Evolutionary conservation across 352 stramenopile genomes (phyloP).

Genomic region (Blastocystis sp.): DNA sequence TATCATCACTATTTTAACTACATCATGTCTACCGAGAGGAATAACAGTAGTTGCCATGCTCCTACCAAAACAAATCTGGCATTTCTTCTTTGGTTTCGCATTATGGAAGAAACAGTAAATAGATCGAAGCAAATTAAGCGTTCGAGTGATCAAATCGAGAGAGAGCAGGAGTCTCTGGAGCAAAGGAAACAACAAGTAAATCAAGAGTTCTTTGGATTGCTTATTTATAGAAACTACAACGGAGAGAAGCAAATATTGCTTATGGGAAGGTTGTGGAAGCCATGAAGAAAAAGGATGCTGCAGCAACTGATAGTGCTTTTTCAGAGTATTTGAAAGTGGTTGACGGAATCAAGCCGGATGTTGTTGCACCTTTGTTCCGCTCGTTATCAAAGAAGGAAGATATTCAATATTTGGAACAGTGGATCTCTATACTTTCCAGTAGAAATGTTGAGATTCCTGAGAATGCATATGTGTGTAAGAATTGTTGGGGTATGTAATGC

Average conservation of each 20-base stretch:
- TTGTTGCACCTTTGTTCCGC: conserved; percentile 20
- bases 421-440: neutral
- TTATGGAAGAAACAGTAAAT: neutral
- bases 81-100: neutral
- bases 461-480: conserved; percentile 33
- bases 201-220: too few relatives aligned
- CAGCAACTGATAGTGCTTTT: neutral
- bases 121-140: neutral
- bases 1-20: neutral
- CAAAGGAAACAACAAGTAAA: neutral
- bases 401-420: conserved; percentile 5
- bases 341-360: neutral
- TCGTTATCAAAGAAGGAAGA: conserved; percentile 7
- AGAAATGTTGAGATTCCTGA: neutral
- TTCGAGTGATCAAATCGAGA: neutral
- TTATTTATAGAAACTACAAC: neutral
- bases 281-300: conserved; percentile 42
- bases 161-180: neutral
- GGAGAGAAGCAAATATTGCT: neutral
- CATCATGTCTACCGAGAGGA: conserved; percentile 1
- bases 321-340: conserved; percentile 17
- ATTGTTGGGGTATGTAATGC: neutral
- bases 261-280: conserved; percentile 11
- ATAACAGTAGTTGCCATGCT: neutral
- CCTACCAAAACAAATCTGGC: neutral